These are phyloP conservation scores for Pichia nanzhaoensis DNA, from an alignment of 805 yeast genomes.

Conservation along the genomic window DNA sequence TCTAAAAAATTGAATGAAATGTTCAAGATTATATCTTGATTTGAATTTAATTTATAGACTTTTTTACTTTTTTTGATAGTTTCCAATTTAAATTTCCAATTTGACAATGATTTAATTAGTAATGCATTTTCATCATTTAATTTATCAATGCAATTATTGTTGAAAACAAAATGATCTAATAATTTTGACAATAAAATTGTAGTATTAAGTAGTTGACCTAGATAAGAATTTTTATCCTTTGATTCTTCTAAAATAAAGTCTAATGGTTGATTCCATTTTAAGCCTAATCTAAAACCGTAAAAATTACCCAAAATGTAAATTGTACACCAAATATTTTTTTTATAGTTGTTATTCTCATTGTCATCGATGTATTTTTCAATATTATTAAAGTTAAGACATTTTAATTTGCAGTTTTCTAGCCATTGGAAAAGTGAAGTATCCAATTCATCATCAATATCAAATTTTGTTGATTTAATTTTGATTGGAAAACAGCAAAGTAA, in stretches of 20 bases:
- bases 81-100: constrained; percentile 21
- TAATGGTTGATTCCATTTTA: constrained; percentile 21
- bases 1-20: constrained; percentile 14
- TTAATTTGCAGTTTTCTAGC: constrained; percentile 21
- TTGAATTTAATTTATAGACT: constrained; percentile 4
- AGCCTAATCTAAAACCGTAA: constrained; percentile 23
- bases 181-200: constrained; percentile 17
- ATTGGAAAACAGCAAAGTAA: constrained; percentile 25
- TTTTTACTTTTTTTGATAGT: constrained; percentile 3
- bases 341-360: constrained; percentile 11
- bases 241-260: constrained; percentile 17
- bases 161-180: constrained; percentile 19
- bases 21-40: neutral
- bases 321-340: constrained; percentile 25
- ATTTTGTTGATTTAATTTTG: constrained; percentile 7
- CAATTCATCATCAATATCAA: constrained; percentile 14
- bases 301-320: constrained; percentile 24
- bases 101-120: constrained; percentile 19
- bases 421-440: constrained; percentile 20
- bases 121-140: constrained; percentile 8
- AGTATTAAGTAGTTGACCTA: constrained; percentile 19
- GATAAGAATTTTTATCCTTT: constrained; percentile 13
- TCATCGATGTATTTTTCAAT: constrained; percentile 15
- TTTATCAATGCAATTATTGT: constrained; percentile 10
- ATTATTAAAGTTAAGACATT: constrained; percentile 19